Evolutionary conservation across 2,329 filamentous ascomycete species (phyloP).

Genomic region (Gaeumannomyces sp.): DNA sequence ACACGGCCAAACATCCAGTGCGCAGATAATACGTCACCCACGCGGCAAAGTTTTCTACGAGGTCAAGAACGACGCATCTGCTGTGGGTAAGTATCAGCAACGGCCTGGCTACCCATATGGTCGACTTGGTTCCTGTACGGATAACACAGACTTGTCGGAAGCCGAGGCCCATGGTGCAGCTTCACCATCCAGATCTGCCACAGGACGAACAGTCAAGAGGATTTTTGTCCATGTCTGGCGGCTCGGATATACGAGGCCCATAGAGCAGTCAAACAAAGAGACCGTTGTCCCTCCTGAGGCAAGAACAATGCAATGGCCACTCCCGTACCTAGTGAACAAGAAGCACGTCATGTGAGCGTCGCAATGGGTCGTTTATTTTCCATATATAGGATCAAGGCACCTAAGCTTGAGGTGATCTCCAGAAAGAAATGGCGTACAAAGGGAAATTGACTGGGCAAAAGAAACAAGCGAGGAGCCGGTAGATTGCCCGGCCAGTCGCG

Average conservation of each 20-base stretch:
- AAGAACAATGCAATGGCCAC: no score
- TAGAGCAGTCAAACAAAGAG: not conserved
- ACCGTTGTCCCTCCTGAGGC: no score
- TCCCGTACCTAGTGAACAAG: not conserved
- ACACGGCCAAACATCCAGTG: no score
- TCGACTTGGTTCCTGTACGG: no score
- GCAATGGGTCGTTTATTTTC: not conserved
- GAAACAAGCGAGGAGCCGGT: not conserved
- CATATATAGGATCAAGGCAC: not conserved
- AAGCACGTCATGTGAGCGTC: not conserved
- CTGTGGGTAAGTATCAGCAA: no score
- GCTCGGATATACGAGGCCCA: not conserved
- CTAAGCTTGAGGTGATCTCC: not conserved
- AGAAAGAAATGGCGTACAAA: not conserved
- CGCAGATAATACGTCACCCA: no score
- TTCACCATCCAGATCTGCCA: no score
- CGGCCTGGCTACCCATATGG: no score
- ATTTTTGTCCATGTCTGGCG: not conserved
- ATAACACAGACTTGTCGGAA: no score
- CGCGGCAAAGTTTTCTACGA: no score
- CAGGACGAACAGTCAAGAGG: not conserved
- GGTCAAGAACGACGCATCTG: no score
- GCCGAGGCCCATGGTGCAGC: no score
- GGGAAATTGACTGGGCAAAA: not conserved
- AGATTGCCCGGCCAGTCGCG: not conserved